These are phyloP conservation scores for Mariannaea elegans DNA, from an alignment of 2,329 filamentous ascomycete genomes.

Conservation along the genomic window DNA sequence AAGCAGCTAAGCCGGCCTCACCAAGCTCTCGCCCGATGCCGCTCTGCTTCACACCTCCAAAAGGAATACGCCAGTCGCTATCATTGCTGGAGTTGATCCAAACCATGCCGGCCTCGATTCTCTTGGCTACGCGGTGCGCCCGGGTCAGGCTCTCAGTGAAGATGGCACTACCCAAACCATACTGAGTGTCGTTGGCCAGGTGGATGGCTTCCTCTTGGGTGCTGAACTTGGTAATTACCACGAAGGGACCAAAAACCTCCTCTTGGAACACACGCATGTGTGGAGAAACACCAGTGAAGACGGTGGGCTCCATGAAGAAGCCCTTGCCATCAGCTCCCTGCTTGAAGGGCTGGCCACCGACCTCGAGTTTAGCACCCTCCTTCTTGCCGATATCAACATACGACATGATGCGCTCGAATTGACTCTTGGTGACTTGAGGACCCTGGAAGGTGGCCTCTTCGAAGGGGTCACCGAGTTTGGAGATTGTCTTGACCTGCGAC, in stretches of 20 bases:
- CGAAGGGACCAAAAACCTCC: conserved; percentile 58
- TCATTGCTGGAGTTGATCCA: conserved; percentile 61
- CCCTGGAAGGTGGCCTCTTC: conserved; percentile 76
- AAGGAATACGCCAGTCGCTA: conserved; percentile 54
- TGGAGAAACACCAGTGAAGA: conserved; percentile 53
- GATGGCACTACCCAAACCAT: conserved; percentile 68
- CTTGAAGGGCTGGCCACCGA: conserved; percentile 61
- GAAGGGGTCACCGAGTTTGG: conserved; percentile 76
- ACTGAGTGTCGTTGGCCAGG: conserved; percentile 62
- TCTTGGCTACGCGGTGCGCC: conserved; percentile 59
- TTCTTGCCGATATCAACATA: conserved; percentile 76
- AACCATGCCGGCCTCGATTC: conserved; percentile 68
- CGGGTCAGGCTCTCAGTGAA: conserved; percentile 67
- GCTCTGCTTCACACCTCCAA: conserved; percentile 59
- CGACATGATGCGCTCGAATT: conserved; percentile 74
- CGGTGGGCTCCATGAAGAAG: conserved; percentile 57
- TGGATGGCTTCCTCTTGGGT: conserved; percentile 53
- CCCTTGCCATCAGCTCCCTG: conserved; percentile 50
- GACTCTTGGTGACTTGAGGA: conserved; percentile 75
- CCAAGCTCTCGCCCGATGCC: conserved; percentile 57
- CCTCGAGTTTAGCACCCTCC: conserved; percentile 73
- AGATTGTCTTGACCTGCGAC: conserved; percentile 64
- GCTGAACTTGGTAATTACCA: conserved; percentile 52
- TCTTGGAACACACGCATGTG: conserved; percentile 56
- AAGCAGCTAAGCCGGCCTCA: conserved; percentile 55